Evolutionary conservation across 768 basidiomycete species (phyloP), one percentile per base, ranked within the genome.

Genomic region (Russula virescens): DNA sequence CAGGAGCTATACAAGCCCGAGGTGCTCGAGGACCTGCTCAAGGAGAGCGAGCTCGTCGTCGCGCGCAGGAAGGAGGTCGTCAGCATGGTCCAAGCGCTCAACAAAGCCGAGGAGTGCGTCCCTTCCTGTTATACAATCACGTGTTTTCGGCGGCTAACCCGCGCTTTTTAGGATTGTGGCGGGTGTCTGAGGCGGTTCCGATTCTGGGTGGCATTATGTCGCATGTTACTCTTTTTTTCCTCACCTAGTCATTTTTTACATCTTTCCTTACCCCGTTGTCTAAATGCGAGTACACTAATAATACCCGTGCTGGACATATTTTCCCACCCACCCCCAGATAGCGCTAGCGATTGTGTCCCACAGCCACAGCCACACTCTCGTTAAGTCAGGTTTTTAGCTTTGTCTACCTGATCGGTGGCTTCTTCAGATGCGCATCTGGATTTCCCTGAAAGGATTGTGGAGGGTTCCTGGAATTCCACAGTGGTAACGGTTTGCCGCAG

Each of bases 1-100:
- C 92, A 97, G 72, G 91, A 98, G 77, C 81, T 99, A 26, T 99
- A 99, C 81, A 96, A 97, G 75, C 88, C 94, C 16, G 96, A 98
- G 14, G 93, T 97, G 18, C 80, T 99, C 35, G 93, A 96, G 51
- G 96, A 98, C 55, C 76, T 98, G 64, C 79, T 98, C 71, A 98
- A 98, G 78, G 96, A 93, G 80, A 91, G 89, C 67, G 94, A 97
- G 71, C 87, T 80, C 66, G 89, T 96, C 63, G 88, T 94, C 51
- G 86, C 78, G 74, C 84, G 95, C 71, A 84, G 96, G 76, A 95
- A 94, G 79, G 97, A 99, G 77, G 91, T 95, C 65, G 83, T 91
- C 68, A 81, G 85, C 69, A 97, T 98, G 94, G 86, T 98, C 57
- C 80, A 84, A 47, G 97, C 96, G 26, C 82, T 99, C 62, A 95